These are phyloP conservation scores for Silene conica DNA, from an alignment of 148 eudicot species.

Conservation along the genomic window DNA sequence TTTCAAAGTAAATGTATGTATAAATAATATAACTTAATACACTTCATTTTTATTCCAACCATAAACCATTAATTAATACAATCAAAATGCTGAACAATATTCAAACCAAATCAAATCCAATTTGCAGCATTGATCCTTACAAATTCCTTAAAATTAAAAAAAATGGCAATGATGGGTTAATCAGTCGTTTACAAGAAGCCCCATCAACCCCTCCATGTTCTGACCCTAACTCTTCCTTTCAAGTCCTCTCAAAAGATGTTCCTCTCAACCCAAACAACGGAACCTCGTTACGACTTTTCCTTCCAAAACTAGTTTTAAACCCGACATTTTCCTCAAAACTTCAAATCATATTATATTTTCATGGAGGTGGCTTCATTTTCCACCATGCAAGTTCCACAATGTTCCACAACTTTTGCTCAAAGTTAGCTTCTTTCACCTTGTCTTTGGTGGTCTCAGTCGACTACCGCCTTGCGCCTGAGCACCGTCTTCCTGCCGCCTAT, in stretches of 20 bases:
- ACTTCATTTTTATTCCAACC: not conserved
- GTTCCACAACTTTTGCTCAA: constrained; percentile 2
- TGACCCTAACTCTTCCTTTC: not conserved
- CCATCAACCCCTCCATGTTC: constrained; percentile 6
- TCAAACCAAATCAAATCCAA: not conserved
- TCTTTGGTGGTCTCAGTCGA: constrained; percentile 8
- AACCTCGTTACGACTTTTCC: constrained; percentile 10
- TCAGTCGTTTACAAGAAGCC: not conserved
- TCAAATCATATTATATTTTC: not conserved
- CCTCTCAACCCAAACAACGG: not conserved
- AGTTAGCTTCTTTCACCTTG: not conserved
- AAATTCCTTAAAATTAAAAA: not conserved
- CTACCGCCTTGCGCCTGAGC: constrained; percentile 13
- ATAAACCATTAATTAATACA: not conserved
- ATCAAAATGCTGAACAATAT: not conserved
- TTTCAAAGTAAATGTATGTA: too few species aligned
- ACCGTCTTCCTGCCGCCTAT: constrained; percentile 15
- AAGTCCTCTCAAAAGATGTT: constrained; percentile 6
- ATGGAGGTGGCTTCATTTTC: constrained; percentile 16
- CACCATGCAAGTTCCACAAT: not conserved
- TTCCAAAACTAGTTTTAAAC: not conserved
- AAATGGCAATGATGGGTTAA: constrained; percentile 7
- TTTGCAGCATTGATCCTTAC: constrained; percentile 16
- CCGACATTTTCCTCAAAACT: not conserved
- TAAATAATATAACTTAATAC: not conserved